Conservation (phyloP, 2,329 filamentous ascomycete genomes). For the Leptographium radiaticola region DNA sequence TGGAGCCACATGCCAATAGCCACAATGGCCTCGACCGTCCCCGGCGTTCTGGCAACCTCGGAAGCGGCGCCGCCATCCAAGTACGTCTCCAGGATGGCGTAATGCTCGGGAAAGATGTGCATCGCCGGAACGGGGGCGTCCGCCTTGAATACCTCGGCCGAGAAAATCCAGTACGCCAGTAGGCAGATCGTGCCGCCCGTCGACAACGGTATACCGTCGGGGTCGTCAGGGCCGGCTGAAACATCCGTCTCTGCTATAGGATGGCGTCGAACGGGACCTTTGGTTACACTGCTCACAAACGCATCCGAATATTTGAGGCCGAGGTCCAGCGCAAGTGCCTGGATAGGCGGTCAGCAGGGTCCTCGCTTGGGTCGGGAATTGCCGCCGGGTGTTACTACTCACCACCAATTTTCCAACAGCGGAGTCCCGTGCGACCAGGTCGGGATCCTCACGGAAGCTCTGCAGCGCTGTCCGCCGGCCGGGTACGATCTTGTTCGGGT, state of each 20-base stretch:
- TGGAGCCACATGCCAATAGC: constrained; percentile 48
- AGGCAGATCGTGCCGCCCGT: constrained; percentile 46
- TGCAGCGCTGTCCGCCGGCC: constrained; percentile 48
- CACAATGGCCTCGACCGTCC: constrained; percentile 45
- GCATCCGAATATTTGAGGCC: constrained; percentile 34
- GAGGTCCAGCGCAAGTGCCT: constrained; percentile 52
- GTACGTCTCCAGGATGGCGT: constrained; percentile 38
- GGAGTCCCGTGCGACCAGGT: constrained; percentile 47
- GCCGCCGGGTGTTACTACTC: constrained; percentile 7
- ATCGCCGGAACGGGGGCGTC: constrained; percentile 39
- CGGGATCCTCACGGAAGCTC: constrained; percentile 47
- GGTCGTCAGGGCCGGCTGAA: not conserved
- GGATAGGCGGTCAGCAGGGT: not conserved
- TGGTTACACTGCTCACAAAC: constrained; percentile 32
- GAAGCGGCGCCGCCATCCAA: constrained; percentile 35
- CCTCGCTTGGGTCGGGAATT: not conserved
- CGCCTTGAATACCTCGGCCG: constrained; percentile 46
- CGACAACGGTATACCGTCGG: constrained; percentile 39
- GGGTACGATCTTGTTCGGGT: constrained; percentile 50
- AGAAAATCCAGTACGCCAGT: constrained; percentile 49
- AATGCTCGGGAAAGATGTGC: constrained; percentile 47
- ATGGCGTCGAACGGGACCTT: constrained; percentile 26
- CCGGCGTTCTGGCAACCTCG: constrained; percentile 34
- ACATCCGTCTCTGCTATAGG: constrained; percentile 26
- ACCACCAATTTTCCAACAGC: constrained; percentile 62